phyloP scores from a whole-genome alignment of 345 rosid species.

The Eucalyptus polybractea region DNA sequence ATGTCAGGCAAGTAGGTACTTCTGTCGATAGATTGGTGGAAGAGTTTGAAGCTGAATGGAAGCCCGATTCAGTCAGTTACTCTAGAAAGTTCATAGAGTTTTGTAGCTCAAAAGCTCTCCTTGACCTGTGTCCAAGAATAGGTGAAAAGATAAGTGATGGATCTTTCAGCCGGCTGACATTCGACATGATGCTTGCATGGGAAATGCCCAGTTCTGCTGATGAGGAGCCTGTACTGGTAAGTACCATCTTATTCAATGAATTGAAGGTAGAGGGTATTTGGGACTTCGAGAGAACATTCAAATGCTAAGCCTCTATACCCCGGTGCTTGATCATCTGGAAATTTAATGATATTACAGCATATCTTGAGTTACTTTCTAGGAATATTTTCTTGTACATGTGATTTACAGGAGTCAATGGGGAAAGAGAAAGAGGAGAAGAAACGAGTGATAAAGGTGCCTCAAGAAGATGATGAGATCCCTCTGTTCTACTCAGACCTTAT shows the following conservation, averaged over 20 bases:
- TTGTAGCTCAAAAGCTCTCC: constrained; percentile 42
- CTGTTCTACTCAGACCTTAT: constrained; percentile 82
- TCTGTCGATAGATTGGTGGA: constrained; percentile 33
- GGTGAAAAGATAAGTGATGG: constrained; percentile 54
- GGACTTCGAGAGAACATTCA: neutral
- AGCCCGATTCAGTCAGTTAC: constrained; percentile 24
- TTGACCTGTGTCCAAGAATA: constrained; percentile 28
- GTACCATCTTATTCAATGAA: neutral
- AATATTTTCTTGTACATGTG: neutral
- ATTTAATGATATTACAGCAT: neutral
- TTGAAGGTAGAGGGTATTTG: neutral
- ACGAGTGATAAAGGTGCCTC: constrained; percentile 6
- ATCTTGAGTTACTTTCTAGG: neutral
- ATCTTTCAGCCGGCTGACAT: constrained; percentile 54
- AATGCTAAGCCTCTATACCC: neutral
- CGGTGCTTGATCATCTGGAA: neutral
- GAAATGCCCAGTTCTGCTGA: constrained; percentile 44
- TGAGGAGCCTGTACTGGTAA: constrained; percentile 18
- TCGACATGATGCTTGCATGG: constrained; percentile 90
- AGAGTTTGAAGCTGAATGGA: constrained; percentile 67
- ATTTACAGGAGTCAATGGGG: constrained; percentile 40
- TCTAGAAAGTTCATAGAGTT: constrained; percentile 64
- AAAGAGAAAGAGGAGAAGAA: constrained; percentile 61
- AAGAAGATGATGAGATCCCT: constrained; percentile 57
- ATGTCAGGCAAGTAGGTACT: constrained; percentile 34